phyloP scores from a whole-genome alignment of 306 rosid species.

The Trifolium fragiferum region DNA sequence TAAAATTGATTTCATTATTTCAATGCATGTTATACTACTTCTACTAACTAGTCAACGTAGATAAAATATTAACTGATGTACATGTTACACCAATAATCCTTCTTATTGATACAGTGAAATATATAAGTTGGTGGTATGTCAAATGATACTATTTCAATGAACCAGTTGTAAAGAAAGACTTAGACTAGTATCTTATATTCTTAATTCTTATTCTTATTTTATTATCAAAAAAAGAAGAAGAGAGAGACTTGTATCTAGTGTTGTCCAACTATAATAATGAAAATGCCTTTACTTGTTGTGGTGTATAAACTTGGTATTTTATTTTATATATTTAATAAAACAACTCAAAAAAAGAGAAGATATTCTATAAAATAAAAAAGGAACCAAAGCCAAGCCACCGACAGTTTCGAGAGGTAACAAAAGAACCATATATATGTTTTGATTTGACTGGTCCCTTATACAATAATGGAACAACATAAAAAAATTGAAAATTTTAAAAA shows the following conservation, averaged over 20 bases:
- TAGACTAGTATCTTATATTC: slow-evolving; percentile 32
- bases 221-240: not conserved
- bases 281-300: slow-evolving; percentile 44
- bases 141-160: slow-evolving; percentile 38
- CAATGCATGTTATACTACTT: slow-evolving; percentile 28
- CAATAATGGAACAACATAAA: slow-evolving; percentile 1
- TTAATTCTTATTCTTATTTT: too few relatives aligned
- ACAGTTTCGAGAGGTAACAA: slow-evolving; percentile 40
- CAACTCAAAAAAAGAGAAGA: slow-evolving; percentile 24
- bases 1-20: slow-evolving; percentile 29
- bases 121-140: slow-evolving; percentile 43
- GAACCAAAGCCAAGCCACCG: slow-evolving; percentile 40
- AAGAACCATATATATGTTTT: not conserved
- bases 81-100: slow-evolving; percentile 34
- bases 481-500: not conserved
- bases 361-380: slow-evolving; percentile 14
- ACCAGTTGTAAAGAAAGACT: slow-evolving; percentile 38
- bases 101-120: slow-evolving; percentile 5
- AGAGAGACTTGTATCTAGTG: slow-evolving; percentile 38
- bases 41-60: slow-evolving; percentile 33
- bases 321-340: slow-evolving; percentile 28
- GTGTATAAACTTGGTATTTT: slow-evolving; percentile 43
- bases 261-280: slow-evolving; percentile 40
- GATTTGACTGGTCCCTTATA: slow-evolving; percentile 26
- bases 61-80: slow-evolving; percentile 39